A percentile compares a stretch with the other conserved stretches of the same genome.
These are phyloP conservation scores for Hirsutella thompsonii DNA, from an alignment of 2,329 filamentous ascomycete genomes.

Conservation along the genomic window DNA sequence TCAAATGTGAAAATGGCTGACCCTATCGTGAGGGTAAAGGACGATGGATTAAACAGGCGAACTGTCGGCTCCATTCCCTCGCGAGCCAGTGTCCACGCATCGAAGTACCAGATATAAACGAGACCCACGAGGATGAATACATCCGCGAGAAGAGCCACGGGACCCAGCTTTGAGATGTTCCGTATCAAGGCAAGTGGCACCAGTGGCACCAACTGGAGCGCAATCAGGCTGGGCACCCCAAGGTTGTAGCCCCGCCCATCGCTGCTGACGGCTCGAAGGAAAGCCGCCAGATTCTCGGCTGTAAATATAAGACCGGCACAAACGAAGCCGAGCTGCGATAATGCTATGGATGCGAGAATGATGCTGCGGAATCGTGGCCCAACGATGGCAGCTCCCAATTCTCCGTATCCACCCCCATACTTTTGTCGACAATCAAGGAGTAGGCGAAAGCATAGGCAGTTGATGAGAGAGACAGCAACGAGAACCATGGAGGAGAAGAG, in stretches of 20 bases:
- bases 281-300: constrained; percentile 59
- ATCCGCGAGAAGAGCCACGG: constrained; percentile 56
- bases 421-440: constrained; percentile 52
- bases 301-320: constrained; percentile 68
- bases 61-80: constrained; percentile 48
- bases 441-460: constrained; percentile 59
- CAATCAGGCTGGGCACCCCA: constrained; percentile 42
- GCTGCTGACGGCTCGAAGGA: constrained; percentile 48
- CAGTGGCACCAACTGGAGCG: constrained; percentile 49
- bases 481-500: constrained; percentile 61
- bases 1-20: constrained; percentile 70
- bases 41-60: constrained; percentile 54
- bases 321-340: constrained; percentile 68
- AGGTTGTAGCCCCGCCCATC: constrained; percentile 37
- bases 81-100: constrained; percentile 41
- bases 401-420: constrained; percentile 61
- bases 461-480: constrained; percentile 50
- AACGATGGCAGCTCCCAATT: constrained; percentile 54
- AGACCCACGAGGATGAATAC: constrained; percentile 60
- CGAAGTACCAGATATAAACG: constrained; percentile 61
- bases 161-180: constrained; percentile 63
- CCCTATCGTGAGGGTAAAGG: constrained; percentile 59
- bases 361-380: constrained; percentile 50
- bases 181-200: constrained; percentile 58
- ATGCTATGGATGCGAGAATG: constrained; percentile 56